Conservation (phyloP, 257 asterid genomes). For the Linaria vulgaris region DNA sequence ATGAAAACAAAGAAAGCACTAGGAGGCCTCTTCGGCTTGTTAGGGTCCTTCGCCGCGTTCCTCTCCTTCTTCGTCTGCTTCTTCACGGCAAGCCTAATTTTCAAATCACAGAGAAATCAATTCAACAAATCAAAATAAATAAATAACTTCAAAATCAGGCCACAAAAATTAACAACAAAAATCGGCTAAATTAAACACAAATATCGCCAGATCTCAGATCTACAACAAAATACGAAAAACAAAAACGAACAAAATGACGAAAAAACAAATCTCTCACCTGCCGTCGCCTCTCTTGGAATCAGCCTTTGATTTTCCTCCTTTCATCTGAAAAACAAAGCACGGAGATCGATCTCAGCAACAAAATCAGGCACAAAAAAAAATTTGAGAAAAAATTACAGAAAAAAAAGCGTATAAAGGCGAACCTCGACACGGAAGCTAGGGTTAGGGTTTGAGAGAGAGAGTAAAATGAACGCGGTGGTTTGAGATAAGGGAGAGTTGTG, state of each 20-base stretch:
- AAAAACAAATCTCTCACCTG: conserved; percentile 35
- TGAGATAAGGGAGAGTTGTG: conserved; percentile 8
- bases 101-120: conserved; percentile 17
- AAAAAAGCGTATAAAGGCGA: not conserved
- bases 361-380: not conserved
- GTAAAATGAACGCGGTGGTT: not conserved
- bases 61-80: conserved; percentile 47
- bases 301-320: conserved; percentile 64
- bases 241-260: not conserved
- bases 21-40: conserved; percentile 74
- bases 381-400: not conserved
- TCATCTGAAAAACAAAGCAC: conserved; percentile 38
- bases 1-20: conserved; percentile 74
- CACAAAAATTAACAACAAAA: no score
- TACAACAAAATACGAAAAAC: not conserved
- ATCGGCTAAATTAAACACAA: not conserved
- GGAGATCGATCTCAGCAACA: conserved; percentile 1
- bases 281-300: conserved; percentile 48
- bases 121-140: not conserved
- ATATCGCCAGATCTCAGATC: not conserved
- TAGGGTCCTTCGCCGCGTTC: conserved; percentile 65
- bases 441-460: conserved; percentile 14
- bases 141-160: not conserved
- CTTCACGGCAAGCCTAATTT: conserved; percentile 53
- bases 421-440: conserved; percentile 33